Evolutionary conservation across 805 yeast species (phyloP).

Genomic region (Pichia manshurica): DNA sequence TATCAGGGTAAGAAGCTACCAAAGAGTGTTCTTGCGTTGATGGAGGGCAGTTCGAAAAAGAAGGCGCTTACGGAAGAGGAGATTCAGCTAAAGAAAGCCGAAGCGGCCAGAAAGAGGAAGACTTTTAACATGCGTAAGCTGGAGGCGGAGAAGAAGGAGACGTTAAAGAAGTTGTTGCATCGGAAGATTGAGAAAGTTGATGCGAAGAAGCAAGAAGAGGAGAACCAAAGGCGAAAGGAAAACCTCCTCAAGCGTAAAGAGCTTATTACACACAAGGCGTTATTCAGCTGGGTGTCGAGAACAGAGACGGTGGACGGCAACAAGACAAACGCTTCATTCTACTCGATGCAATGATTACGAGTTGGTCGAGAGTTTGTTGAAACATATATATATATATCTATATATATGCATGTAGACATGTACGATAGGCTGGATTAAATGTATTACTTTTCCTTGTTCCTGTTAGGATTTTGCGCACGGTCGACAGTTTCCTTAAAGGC

Average conservation of each 20-base stretch:
- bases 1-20: conserved; percentile 14
- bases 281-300: conserved; percentile 36
- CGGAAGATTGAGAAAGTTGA: conserved; percentile 75
- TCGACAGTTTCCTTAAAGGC: conserved; percentile 34
- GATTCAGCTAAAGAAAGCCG: conserved; percentile 73
- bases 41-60: conserved; percentile 41
- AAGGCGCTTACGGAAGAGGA: conserved; percentile 77
- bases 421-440: background rate
- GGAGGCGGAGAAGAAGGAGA: conserved; percentile 91
- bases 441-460: conserved; percentile 4
- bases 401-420: background rate
- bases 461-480: conserved; percentile 16
- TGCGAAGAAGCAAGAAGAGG: conserved; percentile 30
- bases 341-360: conserved; percentile 17
- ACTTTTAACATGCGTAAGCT: conserved; percentile 74
- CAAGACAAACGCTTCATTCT: conserved; percentile 15
- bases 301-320: conserved; percentile 17
- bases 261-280: conserved; percentile 43
- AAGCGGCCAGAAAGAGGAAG: conserved; percentile 81
- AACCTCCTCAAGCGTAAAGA: conserved; percentile 22
- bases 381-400: no score
- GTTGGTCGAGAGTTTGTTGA: background rate
- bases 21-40: conserved; percentile 30
- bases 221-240: conserved; percentile 20
- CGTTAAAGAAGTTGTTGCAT: conserved; percentile 77